These are phyloP conservation scores for Coemansia sp. DNA, from an alignment of 192 early-diverging fungal genomes.

Conservation along the genomic window DNA sequence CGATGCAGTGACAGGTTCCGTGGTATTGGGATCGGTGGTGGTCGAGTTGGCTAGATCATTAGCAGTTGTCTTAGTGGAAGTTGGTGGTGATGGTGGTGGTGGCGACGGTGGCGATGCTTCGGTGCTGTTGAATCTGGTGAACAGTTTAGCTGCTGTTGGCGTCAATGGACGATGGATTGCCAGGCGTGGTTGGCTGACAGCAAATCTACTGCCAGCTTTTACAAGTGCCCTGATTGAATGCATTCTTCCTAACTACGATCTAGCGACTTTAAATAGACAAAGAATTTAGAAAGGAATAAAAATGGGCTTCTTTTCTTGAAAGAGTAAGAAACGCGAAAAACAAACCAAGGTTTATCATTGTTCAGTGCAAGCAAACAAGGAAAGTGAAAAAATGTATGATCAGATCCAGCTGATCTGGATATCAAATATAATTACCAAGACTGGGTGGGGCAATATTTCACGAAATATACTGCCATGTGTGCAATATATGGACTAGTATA, in stretches of 20 bases:
- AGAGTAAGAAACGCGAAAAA: neutral
- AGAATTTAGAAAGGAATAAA: too few relatives aligned
- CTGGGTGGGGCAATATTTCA: too few relatives aligned
- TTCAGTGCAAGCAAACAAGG: too few relatives aligned
- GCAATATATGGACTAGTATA: too few relatives aligned
- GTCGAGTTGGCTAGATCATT: neutral
- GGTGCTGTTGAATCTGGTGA: conserved; percentile 16
- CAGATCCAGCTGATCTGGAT: too few relatives aligned
- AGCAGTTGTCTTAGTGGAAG: neutral
- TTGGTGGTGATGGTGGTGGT: too few relatives aligned
- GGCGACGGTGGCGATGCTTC: neutral
- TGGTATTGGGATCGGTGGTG: too few relatives aligned
- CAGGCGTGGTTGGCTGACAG: neutral
- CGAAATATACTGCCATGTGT: too few relatives aligned
- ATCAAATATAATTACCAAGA: too few relatives aligned
- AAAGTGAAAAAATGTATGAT: too few relatives aligned
- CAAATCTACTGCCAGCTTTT: neutral
- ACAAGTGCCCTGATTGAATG: conserved; percentile 10
- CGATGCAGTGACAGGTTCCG: neutral
- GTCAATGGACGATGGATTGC: neutral
- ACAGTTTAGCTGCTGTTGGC: neutral
- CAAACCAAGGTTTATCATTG: neutral
- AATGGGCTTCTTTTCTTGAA: too few relatives aligned
- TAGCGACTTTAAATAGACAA: too few relatives aligned
- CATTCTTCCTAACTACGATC: conserved; percentile 16